phyloP scores from a whole-genome alignment of 495 filamentous ascomycete species.

The Hyaloscypha finlandica region DNA sequence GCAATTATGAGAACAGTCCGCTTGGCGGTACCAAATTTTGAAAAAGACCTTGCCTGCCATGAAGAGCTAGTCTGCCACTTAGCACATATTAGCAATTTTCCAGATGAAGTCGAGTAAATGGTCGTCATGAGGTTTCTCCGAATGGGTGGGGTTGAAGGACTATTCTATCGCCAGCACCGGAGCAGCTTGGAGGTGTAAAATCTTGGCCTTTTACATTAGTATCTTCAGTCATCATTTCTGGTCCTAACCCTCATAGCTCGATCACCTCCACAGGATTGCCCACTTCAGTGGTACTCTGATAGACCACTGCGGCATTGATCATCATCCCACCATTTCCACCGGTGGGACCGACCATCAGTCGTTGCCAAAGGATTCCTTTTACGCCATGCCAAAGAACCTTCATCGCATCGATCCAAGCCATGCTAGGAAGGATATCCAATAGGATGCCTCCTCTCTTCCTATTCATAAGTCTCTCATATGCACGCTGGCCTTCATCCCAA shows the following conservation, averaged over 20 bases:
- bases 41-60: neutral
- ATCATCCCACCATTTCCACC: slow-evolving; percentile 64
- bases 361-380: slow-evolving; percentile 70
- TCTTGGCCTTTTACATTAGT: neutral
- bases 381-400: slow-evolving; percentile 64
- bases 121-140: too few species aligned
- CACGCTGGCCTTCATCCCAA: slow-evolving; percentile 75
- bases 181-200: neutral
- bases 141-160: too few species aligned
- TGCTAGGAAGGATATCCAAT: slow-evolving; percentile 48
- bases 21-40: neutral
- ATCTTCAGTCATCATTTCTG: neutral
- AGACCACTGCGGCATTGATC: slow-evolving; percentile 79
- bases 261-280: slow-evolving; percentile 66
- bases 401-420: slow-evolving; percentile 62
- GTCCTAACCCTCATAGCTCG: slow-evolving; percentile 33
- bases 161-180: too few species aligned
- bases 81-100: neutral
- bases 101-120: too few species aligned
- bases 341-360: slow-evolving; percentile 57
- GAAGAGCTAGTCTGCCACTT: neutral
- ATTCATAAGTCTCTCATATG: slow-evolving; percentile 67
- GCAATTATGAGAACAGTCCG: neutral
- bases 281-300: slow-evolving; percentile 64
- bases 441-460: slow-evolving; percentile 46